phyloP scores from a whole-genome alignment of 306 rosid genomes.

The Coriaria nepalensis region DNA sequence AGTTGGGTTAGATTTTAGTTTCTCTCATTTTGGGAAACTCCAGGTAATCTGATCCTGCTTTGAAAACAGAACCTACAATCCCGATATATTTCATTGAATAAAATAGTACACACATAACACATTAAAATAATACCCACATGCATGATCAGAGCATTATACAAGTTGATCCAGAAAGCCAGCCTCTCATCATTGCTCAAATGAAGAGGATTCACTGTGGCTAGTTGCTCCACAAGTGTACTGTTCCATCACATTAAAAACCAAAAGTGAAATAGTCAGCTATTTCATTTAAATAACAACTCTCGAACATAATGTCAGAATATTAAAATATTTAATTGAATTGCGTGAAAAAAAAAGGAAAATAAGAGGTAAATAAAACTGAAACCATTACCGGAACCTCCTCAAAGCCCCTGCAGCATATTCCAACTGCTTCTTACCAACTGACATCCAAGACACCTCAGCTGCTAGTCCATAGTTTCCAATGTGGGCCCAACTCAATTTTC shows the following conservation, averaged over 20 bases:
- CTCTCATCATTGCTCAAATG: slow-evolving; percentile 45
- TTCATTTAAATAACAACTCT: slow-evolving; percentile 1
- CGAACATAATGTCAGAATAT: not conserved
- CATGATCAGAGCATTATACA: slow-evolving; percentile 65
- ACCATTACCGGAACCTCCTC: slow-evolving; percentile 48
- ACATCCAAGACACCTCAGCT: slow-evolving; percentile 79
- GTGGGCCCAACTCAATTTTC: slow-evolving; percentile 59
- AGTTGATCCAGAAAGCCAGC: slow-evolving; percentile 72
- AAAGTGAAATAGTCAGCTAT: slow-evolving; percentile 4
- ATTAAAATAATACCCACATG: slow-evolving; percentile 29
- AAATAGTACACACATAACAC: not conserved
- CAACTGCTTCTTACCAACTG: slow-evolving; percentile 69
- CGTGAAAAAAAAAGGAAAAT: not conserved
- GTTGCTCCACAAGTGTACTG: slow-evolving; percentile 69
- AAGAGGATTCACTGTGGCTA: slow-evolving; percentile 56
- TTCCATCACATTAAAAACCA: slow-evolving; percentile 9
- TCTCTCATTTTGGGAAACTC: not conserved
- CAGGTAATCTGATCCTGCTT: not conserved
- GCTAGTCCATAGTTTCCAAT: slow-evolving; percentile 53
- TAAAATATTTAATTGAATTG: not conserved
- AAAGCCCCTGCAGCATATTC: slow-evolving; percentile 72
- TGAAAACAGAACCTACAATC: not conserved
- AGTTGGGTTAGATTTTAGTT: not conserved
- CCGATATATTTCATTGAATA: not conserved
- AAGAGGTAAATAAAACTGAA: not conserved